Base-by-base conservation (phyloP, 2,329 filamentous ascomycete genomes). In the Lecanicillium sp. region DNA sequence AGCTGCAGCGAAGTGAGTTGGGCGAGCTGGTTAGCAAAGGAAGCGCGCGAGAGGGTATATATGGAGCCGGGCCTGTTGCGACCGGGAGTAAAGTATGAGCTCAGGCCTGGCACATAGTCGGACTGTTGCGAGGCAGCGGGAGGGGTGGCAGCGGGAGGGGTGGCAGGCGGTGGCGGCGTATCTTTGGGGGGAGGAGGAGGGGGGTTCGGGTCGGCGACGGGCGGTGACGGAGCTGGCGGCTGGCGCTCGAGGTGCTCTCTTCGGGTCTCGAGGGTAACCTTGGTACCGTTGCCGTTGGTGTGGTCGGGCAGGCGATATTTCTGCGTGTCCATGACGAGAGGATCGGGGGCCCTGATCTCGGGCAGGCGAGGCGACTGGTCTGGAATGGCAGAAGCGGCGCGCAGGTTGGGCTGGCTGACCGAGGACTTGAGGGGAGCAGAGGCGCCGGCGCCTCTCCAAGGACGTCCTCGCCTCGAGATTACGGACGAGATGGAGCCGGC, bases 21-120 rank as follows among this genome's bases (percentile, higher is more conserved):
- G 40, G 88, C 87, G 45, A 97, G 80, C 66, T 97, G 93, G 59
- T 87, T 94, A 54, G 89, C 87, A 65, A 98, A 95, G 6, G 91
- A 96, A 27, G 86, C 86, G 37, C 91, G 82, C 2, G 90, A 95
- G 50, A 98, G 78, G 2, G 93, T 95, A 67, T 95, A 96, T 56
- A 97, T 90, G 29, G 91, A 97, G 35, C 87, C 87, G 3, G 90
- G 77, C 11, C 90, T 79, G 50, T 79, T 79, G 38, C 82, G 71
- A 19, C 79, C 79, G 4, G 81, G 79, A 30, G 83, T 81, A 63
- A 88, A 87, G 63, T 86, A 86, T 30, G 77, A 72, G 32, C 73
- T 69, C 26, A 77, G 67, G 48, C 78, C 75, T 36, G 73, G 67
- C 14, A 71, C 70, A 53, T 70, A 77, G 24, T 74, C 69, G 51